Percentiles rank a stretch among this genome's conserved stretches.
phyloP scores from a whole-genome alignment of 352 stramenopile species.

The Globisporangium megalacanthum region DNA sequence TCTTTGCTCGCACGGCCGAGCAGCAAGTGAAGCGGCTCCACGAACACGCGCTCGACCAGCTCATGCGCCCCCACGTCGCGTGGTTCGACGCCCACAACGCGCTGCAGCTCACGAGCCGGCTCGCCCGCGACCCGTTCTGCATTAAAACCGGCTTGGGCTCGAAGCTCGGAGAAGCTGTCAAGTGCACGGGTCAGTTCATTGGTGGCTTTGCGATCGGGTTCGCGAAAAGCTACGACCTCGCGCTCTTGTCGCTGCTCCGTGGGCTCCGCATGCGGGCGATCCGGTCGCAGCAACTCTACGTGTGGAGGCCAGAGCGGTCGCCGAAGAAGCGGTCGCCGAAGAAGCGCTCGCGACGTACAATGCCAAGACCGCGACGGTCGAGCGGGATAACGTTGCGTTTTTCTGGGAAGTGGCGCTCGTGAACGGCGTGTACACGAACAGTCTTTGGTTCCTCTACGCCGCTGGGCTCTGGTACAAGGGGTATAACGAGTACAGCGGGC shows the following conservation, averaged over 20 bases:
- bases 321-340: conserved; percentile 54
- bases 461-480: conserved; percentile 50
- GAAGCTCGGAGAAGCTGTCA: conserved; percentile 39
- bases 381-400: conserved; percentile 24
- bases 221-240: conserved; percentile 34
- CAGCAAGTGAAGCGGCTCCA: conserved; percentile 43
- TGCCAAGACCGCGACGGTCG: conserved; percentile 24
- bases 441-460: conserved; percentile 40
- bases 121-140: conserved; percentile 44
- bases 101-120: conserved; percentile 32
- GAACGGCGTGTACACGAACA: conserved; percentile 28
- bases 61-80: conserved; percentile 41
- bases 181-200: conserved; percentile 32
- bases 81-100: conserved; percentile 48
- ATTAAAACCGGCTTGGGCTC: conserved; percentile 51
- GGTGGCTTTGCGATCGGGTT: conserved; percentile 41
- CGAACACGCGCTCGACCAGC: conserved; percentile 24
- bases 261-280: conserved; percentile 12
- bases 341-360: conserved; percentile 43
- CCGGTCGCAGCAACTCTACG: conserved; percentile 36
- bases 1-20: conserved; percentile 26
- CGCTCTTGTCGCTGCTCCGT: conserved; percentile 27
- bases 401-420: conserved; percentile 16
- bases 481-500: too few species aligned
- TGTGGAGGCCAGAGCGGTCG: conserved; percentile 38